Base-by-base conservation (phyloP, 2,329 filamentous ascomycete genomes). In the Gliomastix tumulicola region DNA sequence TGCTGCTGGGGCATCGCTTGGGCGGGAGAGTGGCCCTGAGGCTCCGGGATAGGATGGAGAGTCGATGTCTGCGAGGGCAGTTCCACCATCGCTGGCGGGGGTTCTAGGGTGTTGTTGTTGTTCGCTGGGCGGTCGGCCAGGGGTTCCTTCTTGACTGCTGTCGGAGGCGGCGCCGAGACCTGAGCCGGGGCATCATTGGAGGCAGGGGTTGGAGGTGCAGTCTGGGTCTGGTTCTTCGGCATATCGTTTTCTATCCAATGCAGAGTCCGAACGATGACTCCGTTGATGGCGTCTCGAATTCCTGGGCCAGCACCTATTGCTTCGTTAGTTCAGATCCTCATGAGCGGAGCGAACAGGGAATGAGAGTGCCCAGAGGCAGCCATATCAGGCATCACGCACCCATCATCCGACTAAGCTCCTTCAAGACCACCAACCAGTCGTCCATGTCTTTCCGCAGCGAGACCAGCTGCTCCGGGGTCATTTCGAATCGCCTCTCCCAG, bases 371-470 rank as follows among this genome's bases (percentile, higher is more conserved):
- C n/a, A n/a, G n/a, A n/a, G n/a, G n/a, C n/a, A n/a, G n/a, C n/a
- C n/a, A n/a, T n/a, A n/a, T n/a, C n/a, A n/a, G n/a, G n/a, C 71
- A 56, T n/a, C n/a, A n/a, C n/a, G n/a, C 65, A 84, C 83, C 82
- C 30, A 87, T 59, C n/a, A 86, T 60, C 27, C 65, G 62, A 16
- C 80, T 76, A 33, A 80, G 77, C 39, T 86, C 80, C 20, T 71
- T 71, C 44, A 90, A 70, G 30, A 89, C 73, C 22, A 69, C 66
- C 33, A 86, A 62, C 79, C 84, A 89, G 17, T 67, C 59, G 21
- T 74, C 68, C 81, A 88, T 88, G 36, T 88, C 82, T 8, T 65
- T 59, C 42, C 71, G 72, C 34, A 90, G 61, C n/a, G 58, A 59
- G 13, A 68, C 63, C 36, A 88, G 61, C 39, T 85, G 76, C 3